phyloP scores from a whole-genome alignment of 129 eudicot genomes.

The Flaveria ramosissima region DNA sequence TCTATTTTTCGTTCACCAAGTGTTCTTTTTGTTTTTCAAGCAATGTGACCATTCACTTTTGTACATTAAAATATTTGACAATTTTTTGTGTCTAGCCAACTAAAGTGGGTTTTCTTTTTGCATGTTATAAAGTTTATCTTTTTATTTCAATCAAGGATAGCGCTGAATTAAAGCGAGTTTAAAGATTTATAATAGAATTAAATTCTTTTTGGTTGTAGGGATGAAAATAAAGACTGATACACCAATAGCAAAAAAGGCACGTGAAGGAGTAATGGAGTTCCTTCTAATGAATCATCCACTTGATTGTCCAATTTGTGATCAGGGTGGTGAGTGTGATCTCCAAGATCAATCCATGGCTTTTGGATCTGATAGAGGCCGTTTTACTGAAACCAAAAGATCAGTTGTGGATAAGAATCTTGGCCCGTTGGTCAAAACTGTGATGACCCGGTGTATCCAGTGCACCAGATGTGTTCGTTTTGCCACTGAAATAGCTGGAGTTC shows the following conservation, averaged over 20 bases:
- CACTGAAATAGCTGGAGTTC: slow-evolving; percentile 87
- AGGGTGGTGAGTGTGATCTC: slow-evolving; percentile 99
- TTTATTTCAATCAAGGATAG: not conserved
- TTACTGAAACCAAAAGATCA: slow-evolving; percentile 93
- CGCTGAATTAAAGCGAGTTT: not conserved
- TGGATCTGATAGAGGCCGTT: slow-evolving; percentile 97
- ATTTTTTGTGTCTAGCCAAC: not conserved
- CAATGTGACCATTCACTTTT: not conserved
- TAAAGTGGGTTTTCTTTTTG: not conserved
- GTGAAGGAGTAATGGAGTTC: slow-evolving; percentile 99
- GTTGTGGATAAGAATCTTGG: slow-evolving; percentile 98
- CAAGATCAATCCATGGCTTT: slow-evolving; percentile 99
- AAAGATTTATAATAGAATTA: not conserved
- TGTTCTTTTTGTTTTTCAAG: not conserved
- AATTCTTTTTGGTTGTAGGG: slow-evolving; percentile 42
- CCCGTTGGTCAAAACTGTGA: slow-evolving; percentile 94
- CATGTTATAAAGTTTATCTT: not conserved
- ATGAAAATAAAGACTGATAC: slow-evolving; percentile 99
- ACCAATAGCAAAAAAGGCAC: slow-evolving; percentile 92
- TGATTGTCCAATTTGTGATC: slow-evolving; percentile 99
- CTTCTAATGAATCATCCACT: slow-evolving; percentile 97
- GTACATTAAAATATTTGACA: not conserved
- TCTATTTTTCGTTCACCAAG: not conserved
- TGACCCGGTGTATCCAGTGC: slow-evolving; percentile 98
- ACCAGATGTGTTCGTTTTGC: slow-evolving; percentile 99